A percentile compares a stretch with the other conserved stretches of the same genome.
Conservation (phyloP, 2,329 filamentous ascomycete genomes). For the Cladophialophora chaetospira region DNA sequence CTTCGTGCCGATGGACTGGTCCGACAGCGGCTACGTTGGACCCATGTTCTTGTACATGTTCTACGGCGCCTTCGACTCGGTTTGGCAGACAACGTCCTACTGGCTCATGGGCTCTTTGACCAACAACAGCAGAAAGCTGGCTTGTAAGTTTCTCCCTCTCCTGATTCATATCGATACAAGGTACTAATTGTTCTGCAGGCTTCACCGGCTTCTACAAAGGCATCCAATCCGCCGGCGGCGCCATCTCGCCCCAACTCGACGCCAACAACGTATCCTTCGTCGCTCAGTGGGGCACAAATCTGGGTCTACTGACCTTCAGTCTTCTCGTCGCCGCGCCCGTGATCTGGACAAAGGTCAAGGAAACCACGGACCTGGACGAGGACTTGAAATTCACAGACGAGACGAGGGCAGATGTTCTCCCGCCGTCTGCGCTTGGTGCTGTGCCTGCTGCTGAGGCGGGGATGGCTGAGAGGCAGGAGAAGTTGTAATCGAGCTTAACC, state of each 20-base stretch:
- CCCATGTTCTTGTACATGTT: constrained; percentile 90
- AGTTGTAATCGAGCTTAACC: background rate
- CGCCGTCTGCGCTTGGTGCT: constrained; percentile 17
- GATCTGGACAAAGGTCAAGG: constrained; percentile 73
- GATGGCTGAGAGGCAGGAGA: constrained; percentile 22
- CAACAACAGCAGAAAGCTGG: constrained; percentile 81
- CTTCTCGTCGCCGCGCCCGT: constrained; percentile 74
- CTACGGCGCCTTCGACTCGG: constrained; percentile 85
- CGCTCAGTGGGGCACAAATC: constrained; percentile 67
- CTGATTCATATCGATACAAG: too few relatives aligned
- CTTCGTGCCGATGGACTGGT: constrained; percentile 61
- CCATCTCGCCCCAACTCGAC: constrained; percentile 72
- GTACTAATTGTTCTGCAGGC: too few relatives aligned
- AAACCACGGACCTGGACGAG: constrained; percentile 72
- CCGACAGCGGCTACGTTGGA: constrained; percentile 66
- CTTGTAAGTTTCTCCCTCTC: too few relatives aligned
- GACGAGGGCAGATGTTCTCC: constrained; percentile 68
- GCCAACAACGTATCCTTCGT: constrained; percentile 61
- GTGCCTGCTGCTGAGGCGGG: constrained; percentile 23
- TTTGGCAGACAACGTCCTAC: constrained; percentile 88
- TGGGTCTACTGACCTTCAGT: constrained; percentile 68
- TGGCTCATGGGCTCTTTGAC: constrained; percentile 88
- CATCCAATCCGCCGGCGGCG: constrained; percentile 76
- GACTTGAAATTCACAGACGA: constrained; percentile 82
- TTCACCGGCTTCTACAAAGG: constrained; percentile 81